Percentiles rank a stretch among this genome's conserved stretches.
Conservation (phyloP, 495 filamentous ascomycete species). For the Viridothelium virens region DNA sequence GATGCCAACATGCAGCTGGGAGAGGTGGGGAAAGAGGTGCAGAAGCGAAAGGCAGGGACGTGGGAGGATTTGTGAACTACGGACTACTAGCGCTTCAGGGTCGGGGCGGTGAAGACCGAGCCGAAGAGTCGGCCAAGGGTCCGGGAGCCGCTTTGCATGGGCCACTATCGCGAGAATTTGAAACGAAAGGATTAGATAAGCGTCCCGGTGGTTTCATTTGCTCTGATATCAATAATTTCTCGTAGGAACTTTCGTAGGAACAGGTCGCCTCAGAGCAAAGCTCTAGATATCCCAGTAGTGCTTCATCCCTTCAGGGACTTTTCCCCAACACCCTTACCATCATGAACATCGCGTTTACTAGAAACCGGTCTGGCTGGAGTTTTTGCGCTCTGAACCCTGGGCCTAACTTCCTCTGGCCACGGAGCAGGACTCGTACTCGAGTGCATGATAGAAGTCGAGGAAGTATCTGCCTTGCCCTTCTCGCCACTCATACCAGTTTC, state of each 20-base stretch:
- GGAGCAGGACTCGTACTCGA: background rate
- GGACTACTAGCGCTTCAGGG: background rate
- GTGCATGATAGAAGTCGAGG: background rate
- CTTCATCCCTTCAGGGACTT: background rate
- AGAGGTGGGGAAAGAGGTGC: background rate
- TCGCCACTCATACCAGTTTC: background rate
- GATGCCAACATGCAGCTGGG: background rate
- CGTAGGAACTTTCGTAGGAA: no score
- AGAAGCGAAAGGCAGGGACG: conserved; percentile 8
- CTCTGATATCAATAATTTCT: no score
- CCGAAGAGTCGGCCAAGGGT: background rate
- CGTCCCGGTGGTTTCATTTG: background rate
- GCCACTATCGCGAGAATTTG: conserved; percentile 1
- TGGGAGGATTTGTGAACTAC: background rate
- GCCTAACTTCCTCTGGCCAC: background rate
- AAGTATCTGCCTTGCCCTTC: background rate
- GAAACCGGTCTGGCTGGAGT: background rate
- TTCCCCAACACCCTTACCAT: background rate
- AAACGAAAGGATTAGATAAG: background rate
- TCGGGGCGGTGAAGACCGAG: background rate
- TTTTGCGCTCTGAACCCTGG: background rate
- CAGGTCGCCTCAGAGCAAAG: no score
- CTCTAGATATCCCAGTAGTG: no score
- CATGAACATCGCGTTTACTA: background rate
- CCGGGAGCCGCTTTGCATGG: background rate